phyloP scores from a whole-genome alignment of 768 basidiomycete species.

The Austroboletus eburneus region DNA sequence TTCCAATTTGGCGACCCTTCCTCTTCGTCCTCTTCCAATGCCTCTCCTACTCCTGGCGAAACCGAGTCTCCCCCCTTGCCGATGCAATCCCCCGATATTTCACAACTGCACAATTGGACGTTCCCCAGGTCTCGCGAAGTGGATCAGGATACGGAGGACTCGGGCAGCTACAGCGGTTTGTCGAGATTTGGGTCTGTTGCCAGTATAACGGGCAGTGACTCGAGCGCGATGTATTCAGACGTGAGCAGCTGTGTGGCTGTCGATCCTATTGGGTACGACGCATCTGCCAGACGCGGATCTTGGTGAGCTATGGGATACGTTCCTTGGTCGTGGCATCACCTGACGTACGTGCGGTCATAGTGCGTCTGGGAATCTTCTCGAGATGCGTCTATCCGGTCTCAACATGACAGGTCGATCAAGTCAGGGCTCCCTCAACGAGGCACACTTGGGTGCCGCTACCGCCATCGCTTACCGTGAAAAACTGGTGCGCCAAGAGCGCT shows the following conservation, averaged over 20 bases:
- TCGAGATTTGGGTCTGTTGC: constrained; percentile 61
- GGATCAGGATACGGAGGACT: constrained; percentile 53
- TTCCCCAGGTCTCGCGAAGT: constrained; percentile 38
- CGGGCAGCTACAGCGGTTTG: constrained; percentile 41
- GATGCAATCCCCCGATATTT: constrained; percentile 43
- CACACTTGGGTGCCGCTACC: constrained; percentile 19
- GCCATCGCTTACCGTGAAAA: constrained; percentile 25
- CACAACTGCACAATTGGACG: constrained; percentile 36
- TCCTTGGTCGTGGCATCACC: constrained; percentile 18
- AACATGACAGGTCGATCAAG: constrained; percentile 31
- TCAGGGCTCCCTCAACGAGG: constrained; percentile 30
- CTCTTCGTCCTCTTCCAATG: constrained; percentile 40
- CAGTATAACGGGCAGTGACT: constrained; percentile 57
- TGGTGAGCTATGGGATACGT: constrained; percentile 19
- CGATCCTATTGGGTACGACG: constrained; percentile 29
- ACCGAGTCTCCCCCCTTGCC: constrained; percentile 21
- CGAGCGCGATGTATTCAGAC: constrained; percentile 50
- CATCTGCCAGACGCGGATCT: constrained; percentile 33
- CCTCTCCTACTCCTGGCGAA: constrained; percentile 50
- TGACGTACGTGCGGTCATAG: constrained; percentile 24
- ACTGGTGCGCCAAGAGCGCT: constrained; percentile 20
- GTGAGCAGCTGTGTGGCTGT: constrained; percentile 34
- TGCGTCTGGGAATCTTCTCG: constrained; percentile 28
- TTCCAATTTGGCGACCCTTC: constrained; percentile 63
- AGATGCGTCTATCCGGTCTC: constrained; percentile 28